Base-by-base conservation (phyloP, 306 rosid species). In the Lathyrus sativus region DNA sequence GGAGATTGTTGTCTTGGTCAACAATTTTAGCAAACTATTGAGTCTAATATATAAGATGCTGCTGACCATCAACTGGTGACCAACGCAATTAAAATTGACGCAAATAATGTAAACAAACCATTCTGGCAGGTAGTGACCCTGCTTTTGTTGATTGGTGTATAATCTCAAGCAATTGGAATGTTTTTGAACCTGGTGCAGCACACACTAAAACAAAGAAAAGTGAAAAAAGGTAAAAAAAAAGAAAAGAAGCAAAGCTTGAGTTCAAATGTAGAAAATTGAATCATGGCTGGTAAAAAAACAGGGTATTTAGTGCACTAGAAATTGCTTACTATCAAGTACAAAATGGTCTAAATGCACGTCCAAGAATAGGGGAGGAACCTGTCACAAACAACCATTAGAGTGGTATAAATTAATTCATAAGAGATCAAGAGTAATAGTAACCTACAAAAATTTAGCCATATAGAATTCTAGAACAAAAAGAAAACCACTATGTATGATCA, bases 161-260 rank as follows among this genome's bases (percentile, higher is more conserved):
- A 68, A 85, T 87, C 90, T 95, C 99, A 62, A 95, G 99, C 85
- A 95, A 71, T 82, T 95, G 99, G 76, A 95, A 95, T 31, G 99
- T 95, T 84, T 95, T 95, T 1, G 99, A 95, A 64, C 99, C 99
- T 12, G 97, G 99, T 61, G 99, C 99, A 78, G 99, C 99, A 74
- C 99, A 95, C 99, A 95, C 99, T 95, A 80, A 58, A 60, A 82
- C 45, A 38, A 46, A 67, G 65, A 39, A 13, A 29, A 49, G 0
- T 22, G 72, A 54, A 71, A 69, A 63, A 45, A n/a, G n/a, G n/a
- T n/a, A n/a, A n/a, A n/a, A n/a, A n/a, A n/a, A n/a, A n/a, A n/a
- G n/a, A 22, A 45, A n/a, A n/a, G n/a, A n/a, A 26, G 33, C 10
- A 28, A 74, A 31, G 42, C 37, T 76, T 66, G 37, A 78, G 71